These are phyloP conservation scores for Ilyonectria robusta DNA, from an alignment of 2,329 filamentous ascomycete species.

Conservation along the genomic window DNA sequence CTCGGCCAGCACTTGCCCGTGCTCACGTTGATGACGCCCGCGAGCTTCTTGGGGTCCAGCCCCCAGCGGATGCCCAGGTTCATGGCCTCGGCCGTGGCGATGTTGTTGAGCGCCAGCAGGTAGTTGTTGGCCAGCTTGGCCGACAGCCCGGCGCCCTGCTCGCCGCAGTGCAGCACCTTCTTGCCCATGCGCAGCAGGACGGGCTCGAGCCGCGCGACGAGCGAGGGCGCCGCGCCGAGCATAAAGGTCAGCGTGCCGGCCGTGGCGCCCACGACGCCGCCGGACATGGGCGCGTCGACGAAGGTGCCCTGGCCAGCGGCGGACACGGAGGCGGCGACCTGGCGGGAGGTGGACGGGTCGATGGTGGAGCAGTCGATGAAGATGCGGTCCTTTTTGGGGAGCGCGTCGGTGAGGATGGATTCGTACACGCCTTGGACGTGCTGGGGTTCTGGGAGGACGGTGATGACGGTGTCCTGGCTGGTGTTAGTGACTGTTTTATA, in stretches of 20 bases:
- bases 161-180: conserved; percentile 87
- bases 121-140: conserved; percentile 99
- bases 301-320: conserved; percentile 80
- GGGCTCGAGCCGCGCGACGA: conserved; percentile 76
- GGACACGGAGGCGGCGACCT: conserved; percentile 78
- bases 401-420: conserved; percentile 75
- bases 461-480: conserved; percentile 84
- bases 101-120: conserved; percentile 93
- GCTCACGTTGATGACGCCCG: conserved; percentile 90
- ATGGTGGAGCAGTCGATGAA: conserved; percentile 99
- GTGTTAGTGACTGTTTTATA: conserved; percentile 19
- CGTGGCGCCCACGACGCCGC: conserved; percentile 90
- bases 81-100: conserved; percentile 77
- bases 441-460: conserved; percentile 88
- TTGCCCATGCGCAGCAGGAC: conserved; percentile 87
- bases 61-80: conserved; percentile 74
- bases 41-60: conserved; percentile 75
- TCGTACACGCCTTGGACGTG: conserved; percentile 89
- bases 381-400: conserved; percentile 73
- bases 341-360: conserved; percentile 86
- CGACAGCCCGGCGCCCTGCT: conserved; percentile 86
- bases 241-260: conserved; percentile 96
- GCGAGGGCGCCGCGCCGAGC: conserved; percentile 78
- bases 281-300: conserved; percentile 97
- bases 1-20: conserved; percentile 97